Conservation (phyloP, 1,284 basidiomycete genomes). For the Hypsizygus ulmarius region DNA sequence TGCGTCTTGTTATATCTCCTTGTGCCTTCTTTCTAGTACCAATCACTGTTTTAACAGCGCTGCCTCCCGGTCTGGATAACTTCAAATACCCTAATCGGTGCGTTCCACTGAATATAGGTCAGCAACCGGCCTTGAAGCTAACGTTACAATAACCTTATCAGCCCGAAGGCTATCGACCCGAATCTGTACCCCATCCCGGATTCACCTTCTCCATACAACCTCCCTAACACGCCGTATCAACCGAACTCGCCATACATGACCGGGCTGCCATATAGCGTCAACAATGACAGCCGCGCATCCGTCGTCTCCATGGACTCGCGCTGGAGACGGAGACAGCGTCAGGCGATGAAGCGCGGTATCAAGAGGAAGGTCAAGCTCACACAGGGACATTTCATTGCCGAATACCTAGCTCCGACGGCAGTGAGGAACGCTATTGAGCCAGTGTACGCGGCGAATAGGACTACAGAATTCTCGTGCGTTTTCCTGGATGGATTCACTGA, state of each 20-base stretch:
- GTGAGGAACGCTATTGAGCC: conserved; percentile 77
- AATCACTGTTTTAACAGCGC: neutral
- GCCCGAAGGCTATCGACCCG: conserved; percentile 21
- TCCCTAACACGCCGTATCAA: conserved; percentile 21
- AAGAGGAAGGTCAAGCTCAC: conserved; percentile 83
- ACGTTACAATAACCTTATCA: conserved; percentile 6
- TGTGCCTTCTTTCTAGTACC: neutral
- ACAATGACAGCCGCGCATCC: conserved; percentile 21
- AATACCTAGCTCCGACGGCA: conserved; percentile 79
- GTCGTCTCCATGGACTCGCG: conserved; percentile 46
- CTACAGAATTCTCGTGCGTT: conserved; percentile 71
- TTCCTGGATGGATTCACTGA: neutral
- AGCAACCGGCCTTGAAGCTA: neutral
- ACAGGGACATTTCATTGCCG: conserved; percentile 79
- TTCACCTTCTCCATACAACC: conserved; percentile 19
- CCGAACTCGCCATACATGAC: conserved; percentile 21
- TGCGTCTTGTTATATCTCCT: conserved; percentile 9
- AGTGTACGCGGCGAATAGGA: conserved; percentile 60
- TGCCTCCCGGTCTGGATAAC: conserved; percentile 16
- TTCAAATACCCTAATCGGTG: conserved; percentile 16
- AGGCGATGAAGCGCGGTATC: conserved; percentile 74
- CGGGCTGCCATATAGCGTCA: conserved; percentile 15
- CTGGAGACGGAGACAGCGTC: conserved; percentile 63
- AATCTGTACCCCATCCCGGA: conserved; percentile 22
- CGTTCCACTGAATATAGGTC: neutral